Evolutionary conservation across 306 rosid species (phyloP).

Genomic region (Acacia confusa): DNA sequence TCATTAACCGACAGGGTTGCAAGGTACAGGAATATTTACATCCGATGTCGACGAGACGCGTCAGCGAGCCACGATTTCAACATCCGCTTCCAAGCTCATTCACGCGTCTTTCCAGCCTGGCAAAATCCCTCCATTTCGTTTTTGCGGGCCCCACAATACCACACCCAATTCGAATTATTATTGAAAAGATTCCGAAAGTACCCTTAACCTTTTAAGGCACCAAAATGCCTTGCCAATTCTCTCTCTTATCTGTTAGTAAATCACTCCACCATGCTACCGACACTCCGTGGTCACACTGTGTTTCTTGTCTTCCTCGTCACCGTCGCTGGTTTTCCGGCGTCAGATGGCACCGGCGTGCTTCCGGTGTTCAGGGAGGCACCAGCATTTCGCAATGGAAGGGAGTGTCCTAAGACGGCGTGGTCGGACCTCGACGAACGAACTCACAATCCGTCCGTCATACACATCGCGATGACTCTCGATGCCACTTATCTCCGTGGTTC

Average conservation of each 20-base stretch:
- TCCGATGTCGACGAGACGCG: background rate
- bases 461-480: background rate
- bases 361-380: slow-evolving; percentile 77
- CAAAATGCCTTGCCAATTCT: background rate
- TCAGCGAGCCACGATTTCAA: background rate
- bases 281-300: background rate
- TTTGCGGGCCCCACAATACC: background rate
- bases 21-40: background rate
- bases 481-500: slow-evolving; percentile 78
- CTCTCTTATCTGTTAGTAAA: background rate
- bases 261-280: slow-evolving; percentile 44
- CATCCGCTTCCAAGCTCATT: background rate
- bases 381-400: slow-evolving; percentile 80
- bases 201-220: background rate
- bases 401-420: slow-evolving; percentile 47
- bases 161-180: background rate
- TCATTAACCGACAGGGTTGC: background rate
- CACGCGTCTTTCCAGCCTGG: slow-evolving; percentile 66
- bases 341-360: background rate
- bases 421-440: background rate
- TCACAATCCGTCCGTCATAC: background rate
- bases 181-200: background rate
- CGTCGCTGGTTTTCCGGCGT: background rate
- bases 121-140: slow-evolving; percentile 2
- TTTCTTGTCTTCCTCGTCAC: slow-evolving; percentile 15